Percentiles rank a stretch among this genome's conserved stretches.
Evolutionary conservation across 2,329 filamentous ascomycete species (phyloP).

Genomic region (Pseudogymnoascus destructans): DNA sequence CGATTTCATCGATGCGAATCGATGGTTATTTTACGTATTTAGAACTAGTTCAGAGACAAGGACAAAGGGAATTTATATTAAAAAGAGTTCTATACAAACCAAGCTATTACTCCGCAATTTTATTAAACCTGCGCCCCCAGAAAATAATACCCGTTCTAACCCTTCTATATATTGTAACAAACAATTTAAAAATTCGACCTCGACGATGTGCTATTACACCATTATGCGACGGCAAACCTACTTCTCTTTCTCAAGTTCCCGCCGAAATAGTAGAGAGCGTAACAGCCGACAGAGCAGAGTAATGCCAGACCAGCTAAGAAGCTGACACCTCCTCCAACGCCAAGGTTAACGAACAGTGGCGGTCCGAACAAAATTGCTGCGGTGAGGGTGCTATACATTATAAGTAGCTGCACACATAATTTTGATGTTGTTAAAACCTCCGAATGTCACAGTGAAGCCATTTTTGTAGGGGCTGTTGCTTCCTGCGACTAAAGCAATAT

Average conservation of each 20-base stretch:
- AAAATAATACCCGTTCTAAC: neutral
- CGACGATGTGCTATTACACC: conserved; percentile 9
- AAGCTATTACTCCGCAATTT: neutral
- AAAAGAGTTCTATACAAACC: neutral
- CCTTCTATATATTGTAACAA: neutral
- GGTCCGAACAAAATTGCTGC: conserved; percentile 35
- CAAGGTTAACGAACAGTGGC: conserved; percentile 34
- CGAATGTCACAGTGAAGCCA: neutral
- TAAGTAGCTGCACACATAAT: neutral
- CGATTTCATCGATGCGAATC: conserved; percentile 17
- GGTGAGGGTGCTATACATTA: conserved; percentile 30
- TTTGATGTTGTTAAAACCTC: neutral
- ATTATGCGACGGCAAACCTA: conserved; percentile 13
- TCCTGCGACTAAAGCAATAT: neutral
- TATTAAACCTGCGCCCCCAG: neutral
- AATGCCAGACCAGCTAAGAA: conserved; percentile 27
- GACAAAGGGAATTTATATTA: neutral
- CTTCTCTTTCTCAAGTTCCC: conserved; percentile 13
- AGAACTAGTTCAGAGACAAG: neutral
- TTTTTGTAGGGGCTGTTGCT: neutral
- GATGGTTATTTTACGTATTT: too few species aligned
- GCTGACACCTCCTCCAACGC: conserved; percentile 31
- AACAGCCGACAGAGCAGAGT: conserved; percentile 41
- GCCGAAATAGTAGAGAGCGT: conserved; percentile 13
- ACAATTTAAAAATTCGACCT: neutral